Conservation (phyloP, 83 land plant genomes). For the Thuja plicata region DNA sequence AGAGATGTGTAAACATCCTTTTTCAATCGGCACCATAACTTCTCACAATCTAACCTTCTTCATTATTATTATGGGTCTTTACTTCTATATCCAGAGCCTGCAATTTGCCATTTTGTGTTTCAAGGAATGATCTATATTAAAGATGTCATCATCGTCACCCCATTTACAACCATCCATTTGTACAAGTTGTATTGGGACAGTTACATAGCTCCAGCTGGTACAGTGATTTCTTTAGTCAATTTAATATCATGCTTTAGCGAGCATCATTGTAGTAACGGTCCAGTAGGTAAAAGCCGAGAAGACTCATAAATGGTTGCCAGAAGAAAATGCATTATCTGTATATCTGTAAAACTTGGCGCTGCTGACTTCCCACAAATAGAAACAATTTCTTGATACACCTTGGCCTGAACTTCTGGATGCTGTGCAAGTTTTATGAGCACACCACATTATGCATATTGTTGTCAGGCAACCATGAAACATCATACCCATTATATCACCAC, state of each 20-base stretch:
- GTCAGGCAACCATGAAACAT: constrained; percentile 68
- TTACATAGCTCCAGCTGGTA: too few species aligned
- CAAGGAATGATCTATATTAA: too few species aligned
- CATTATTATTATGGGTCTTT: too few species aligned
- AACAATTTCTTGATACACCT: constrained; percentile 57
- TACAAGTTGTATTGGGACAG: too few species aligned
- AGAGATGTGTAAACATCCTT: too few species aligned
- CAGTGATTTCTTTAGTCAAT: too few species aligned
- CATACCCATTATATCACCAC: constrained; percentile 49
- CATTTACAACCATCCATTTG: too few species aligned
- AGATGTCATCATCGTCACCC: too few species aligned
- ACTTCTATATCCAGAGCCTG: too few species aligned
- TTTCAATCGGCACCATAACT: too few species aligned
- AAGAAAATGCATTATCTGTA: constrained; percentile 40
- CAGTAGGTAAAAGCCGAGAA: constrained; percentile 68
- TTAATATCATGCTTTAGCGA: constrained; percentile 58
- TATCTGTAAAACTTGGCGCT: constrained; percentile 16
- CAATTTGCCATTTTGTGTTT: too few species aligned
- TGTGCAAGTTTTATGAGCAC: constrained; percentile 50
- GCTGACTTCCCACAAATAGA: constrained; percentile 13
- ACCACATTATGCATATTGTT: constrained; percentile 43
- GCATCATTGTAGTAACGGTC: constrained; percentile 66
- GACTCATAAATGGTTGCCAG: constrained; percentile 68
- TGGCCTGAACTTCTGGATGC: constrained; percentile 58
- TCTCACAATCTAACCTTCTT: too few species aligned